Base-by-base conservation (phyloP, 179 eudicot genomes). In the Beta macrorhiza region DNA sequence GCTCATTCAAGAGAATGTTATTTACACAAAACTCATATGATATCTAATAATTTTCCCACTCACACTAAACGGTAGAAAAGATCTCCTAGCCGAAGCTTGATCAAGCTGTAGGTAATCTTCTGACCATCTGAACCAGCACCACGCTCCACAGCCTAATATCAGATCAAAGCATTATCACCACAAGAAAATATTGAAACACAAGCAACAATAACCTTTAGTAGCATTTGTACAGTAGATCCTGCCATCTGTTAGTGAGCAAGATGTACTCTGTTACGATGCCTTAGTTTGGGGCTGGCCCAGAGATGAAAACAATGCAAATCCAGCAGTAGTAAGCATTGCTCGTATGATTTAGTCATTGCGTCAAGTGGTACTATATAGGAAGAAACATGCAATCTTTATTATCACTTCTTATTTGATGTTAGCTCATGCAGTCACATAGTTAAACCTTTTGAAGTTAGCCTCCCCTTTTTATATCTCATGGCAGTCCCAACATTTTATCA, bases 91-190 rank as follows among this genome's bases (percentile, higher is more conserved):
- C 92, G 90, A 79, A 91, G 98, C 87, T 96, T 96, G 87, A 96
- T 94, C 71, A 96, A 92, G 81, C 89, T 89, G 86, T 96, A 96
- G 15, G 93, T 91, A n/a, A 96, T 89, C 87, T 89, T 94, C 84
- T 94, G 98, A 71, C 99, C 99, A 83, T 96, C 99, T 89, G 93
- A 88, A 74, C 99, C 99, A 91, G 99, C 99, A 78, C 90, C 98
- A 22, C 99, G 91, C 87, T 96, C 98, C 84, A 96, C 99, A 0
- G 98, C 91, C 99, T 96, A 91, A 76, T 87, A 80, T 71, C 59
- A 73, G 42, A 59, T 64, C 76, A 77, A 55, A 72, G 12, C 32
- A 56, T 16, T 49, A 56, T 53, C 45, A 55, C 22, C 49, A 76
- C 74, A 44, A 56, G 65, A 45, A 68, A 22, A 25, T 29, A 7